These are phyloP conservation scores for Abrus precatorius DNA, from an alignment of 306 rosid genomes.

Conservation along the genomic window DNA sequence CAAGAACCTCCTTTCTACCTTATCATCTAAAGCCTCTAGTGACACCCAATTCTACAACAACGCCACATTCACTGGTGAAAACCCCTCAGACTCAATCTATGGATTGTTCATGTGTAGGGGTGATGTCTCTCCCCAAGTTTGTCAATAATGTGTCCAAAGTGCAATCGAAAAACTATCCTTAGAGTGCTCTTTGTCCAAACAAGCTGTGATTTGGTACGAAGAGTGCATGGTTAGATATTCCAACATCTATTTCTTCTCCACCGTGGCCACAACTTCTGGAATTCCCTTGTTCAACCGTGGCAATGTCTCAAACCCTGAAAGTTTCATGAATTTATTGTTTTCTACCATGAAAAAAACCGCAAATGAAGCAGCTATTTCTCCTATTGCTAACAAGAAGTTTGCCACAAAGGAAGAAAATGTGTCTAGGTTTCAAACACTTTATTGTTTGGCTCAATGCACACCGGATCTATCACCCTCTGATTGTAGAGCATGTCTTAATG, in stretches of 20 bases:
- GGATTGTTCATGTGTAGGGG: conserved; percentile 3
- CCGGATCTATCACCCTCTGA: neutral
- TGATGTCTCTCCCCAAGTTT: neutral
- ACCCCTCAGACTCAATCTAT: neutral
- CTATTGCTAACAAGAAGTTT: neutral
- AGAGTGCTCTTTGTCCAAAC: neutral
- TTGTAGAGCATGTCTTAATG: neutral
- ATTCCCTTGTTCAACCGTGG: neutral
- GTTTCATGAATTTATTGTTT: neutral
- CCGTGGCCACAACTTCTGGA: neutral
- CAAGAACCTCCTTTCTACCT: neutral
- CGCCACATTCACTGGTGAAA: neutral
- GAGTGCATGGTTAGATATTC: conserved; percentile 18
- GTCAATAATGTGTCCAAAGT: neutral
- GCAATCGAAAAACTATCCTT: neutral
- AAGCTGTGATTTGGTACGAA: neutral
- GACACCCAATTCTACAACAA: neutral
- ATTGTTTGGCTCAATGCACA: neutral
- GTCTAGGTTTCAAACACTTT: neutral
- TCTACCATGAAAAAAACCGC: neutral
- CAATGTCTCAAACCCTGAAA: neutral
- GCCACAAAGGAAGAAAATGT: neutral
- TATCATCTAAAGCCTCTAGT: neutral
- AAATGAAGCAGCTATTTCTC: neutral
- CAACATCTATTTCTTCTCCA: neutral